Percentiles rank a stretch among this genome's conserved stretches.
Conservation (phyloP, 306 rosid genomes). For the Trichosanthes truncata region DNA sequence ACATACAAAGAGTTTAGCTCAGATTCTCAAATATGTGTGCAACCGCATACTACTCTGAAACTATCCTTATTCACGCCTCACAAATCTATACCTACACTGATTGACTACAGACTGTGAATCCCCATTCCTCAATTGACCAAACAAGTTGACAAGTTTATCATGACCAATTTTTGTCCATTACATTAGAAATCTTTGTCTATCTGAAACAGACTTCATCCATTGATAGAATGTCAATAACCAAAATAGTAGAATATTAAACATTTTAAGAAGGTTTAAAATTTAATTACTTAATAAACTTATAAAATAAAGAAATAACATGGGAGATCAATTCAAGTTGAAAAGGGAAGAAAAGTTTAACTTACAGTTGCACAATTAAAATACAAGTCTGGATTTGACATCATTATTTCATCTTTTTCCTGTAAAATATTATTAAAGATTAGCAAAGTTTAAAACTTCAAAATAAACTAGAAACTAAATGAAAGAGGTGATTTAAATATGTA, state of each 20-base stretch:
- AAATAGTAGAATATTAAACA: neutral
- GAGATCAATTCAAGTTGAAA: neutral
- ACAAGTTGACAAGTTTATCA: neutral
- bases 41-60: neutral
- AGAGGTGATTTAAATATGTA: neutral
- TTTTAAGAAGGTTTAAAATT: neutral
- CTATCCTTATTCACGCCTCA: neutral
- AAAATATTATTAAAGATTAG: constrained; percentile 26
- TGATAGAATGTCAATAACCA: neutral
- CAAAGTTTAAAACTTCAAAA: constrained; percentile 17
- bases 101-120: neutral
- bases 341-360: constrained; percentile 24
- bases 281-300: neutral
- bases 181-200: neutral
- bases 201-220: neutral
- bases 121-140: neutral
- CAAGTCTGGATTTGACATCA: constrained; percentile 81
- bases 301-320: neutral
- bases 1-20: neutral
- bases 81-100: neutral
- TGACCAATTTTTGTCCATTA: neutral
- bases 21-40: neutral
- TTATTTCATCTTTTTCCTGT: constrained; percentile 89
- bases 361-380: constrained; percentile 81
- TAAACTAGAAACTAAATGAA: constrained; percentile 7